A percentile compares a stretch with the other conserved stretches of the same genome.
Conservation (phyloP, 257 asterid genomes). For the Plantago ovata region DNA sequence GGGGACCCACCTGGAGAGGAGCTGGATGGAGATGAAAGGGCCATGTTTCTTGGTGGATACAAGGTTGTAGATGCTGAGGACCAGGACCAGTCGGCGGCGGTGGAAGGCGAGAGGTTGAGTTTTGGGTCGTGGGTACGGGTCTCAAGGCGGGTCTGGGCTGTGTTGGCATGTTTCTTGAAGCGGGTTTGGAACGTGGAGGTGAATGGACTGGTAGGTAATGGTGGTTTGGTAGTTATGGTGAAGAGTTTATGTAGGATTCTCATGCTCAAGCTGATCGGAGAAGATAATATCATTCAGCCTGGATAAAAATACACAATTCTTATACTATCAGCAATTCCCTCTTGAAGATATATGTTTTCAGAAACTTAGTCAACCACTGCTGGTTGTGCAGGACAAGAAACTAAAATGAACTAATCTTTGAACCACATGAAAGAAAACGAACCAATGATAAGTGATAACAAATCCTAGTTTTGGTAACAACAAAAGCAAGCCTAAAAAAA, state of each 20-base stretch:
- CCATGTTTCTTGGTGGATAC: constrained; percentile 51
- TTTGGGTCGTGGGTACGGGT: constrained; percentile 60
- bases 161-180: constrained; percentile 72
- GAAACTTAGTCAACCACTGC: no score
- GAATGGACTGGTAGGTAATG: constrained; percentile 46
- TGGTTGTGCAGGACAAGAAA: no score
- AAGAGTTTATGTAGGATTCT: constrained; percentile 30
- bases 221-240: constrained; percentile 15
- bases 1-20: constrained; percentile 72
- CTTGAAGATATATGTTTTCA: no score
- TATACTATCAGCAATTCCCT: no score
- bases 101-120: constrained; percentile 56
- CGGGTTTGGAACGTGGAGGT: constrained; percentile 57
- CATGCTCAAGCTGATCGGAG: no score
- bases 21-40: constrained; percentile 62
- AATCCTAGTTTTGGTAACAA: no score
- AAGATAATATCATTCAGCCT: no score
- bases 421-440: no score
- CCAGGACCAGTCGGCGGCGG: constrained; percentile 52
- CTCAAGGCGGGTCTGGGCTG: constrained; percentile 86
- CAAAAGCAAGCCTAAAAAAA: no score
- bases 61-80: constrained; percentile 54
- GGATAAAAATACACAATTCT: no score
- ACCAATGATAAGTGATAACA: no score
- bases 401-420: no score